Evolutionary conservation across 176 grass and related monocot genomes (phyloP), one percentile per base, ranked within the genome.

Genomic region (Stipa capillata): DNA sequence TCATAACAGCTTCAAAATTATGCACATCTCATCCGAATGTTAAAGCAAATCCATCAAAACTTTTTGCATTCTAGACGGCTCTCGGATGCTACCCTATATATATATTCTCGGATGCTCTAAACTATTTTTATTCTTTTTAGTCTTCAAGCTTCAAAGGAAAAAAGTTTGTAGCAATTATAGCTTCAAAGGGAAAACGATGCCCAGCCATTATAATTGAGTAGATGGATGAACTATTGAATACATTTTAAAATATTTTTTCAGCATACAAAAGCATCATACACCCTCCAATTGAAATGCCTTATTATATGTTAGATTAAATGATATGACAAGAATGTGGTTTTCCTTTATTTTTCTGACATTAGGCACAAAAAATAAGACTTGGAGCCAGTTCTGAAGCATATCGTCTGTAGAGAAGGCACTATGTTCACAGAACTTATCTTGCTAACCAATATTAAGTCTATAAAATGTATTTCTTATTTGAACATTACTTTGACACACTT

Each of bases 241-340:
- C 10, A 8, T 24, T 8, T 54, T 59, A 1, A 25, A 5, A 33
- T 43, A 43, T 52, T 50, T 40, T 21, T 7, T 2, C 24, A 27
- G 23, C 71, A 50, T 65, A 17, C 18, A 41, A 55, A 80, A n/a
- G 20, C 37, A 81, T 42, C 51, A 36, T 80, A 21, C 39, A 60
- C 45, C 63, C 32, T 58, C 8, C 73, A 69, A 29, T 70, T 77
- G 23, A 25, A 0, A 64, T 84, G 57, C 33, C 28, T 77, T 28
- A 43, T 78, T 72, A 8, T 57, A 47, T 74, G 20, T 29, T 32
- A 27, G 67, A n/a, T 84, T 80, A 56, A 8, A 74, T 73, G 47
- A 27, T 72, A 65, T 55, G 13, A 20, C 50, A 53, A 44, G 55
- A 73, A 14, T 72, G 6, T 18, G 17, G 31, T 10, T 37, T 65